Percentiles rank a stretch among this genome's conserved stretches.
phyloP scores from a whole-genome alignment of 129 eudicot genomes.

The Flaveria ramosissima region DNA sequence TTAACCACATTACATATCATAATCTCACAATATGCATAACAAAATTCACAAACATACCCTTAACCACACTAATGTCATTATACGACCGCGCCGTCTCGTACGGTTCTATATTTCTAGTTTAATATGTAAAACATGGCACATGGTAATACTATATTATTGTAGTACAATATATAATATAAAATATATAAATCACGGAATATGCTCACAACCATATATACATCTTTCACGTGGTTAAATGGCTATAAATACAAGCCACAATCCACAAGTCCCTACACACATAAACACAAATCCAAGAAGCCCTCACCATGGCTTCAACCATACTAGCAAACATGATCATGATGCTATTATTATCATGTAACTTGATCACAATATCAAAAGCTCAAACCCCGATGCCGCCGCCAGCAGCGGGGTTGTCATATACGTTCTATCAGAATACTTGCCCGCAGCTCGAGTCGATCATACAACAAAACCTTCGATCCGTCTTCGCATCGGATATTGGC shows the following conservation, averaged over 20 bases:
- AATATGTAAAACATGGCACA: no score
- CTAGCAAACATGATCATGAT: slow-evolving; percentile 4
- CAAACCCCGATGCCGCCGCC: slow-evolving; percentile 28
- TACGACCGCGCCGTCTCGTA: neutral
- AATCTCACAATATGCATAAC: no score
- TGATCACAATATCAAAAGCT: slow-evolving; percentile 17
- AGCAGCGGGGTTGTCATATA: slow-evolving; percentile 26
- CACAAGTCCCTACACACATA: slow-evolving; percentile 25
- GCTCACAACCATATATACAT: slow-evolving; percentile 9
- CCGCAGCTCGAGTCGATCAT: slow-evolving; percentile 35
- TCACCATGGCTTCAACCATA: slow-evolving; percentile 29
- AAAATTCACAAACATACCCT: no score
- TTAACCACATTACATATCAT: no score
- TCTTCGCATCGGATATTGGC: slow-evolving; percentile 32
- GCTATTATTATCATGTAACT: slow-evolving; percentile 10
- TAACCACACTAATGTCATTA: no score
- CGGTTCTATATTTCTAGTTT: no score
- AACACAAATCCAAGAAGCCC: neutral
- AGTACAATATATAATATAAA: neutral
- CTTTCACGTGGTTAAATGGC: slow-evolving; percentile 11
- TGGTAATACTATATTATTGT: no score
- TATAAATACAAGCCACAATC: slow-evolving; percentile 30
- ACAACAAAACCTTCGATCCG: slow-evolving; percentile 19
- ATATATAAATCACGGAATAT: neutral
- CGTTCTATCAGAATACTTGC: slow-evolving; percentile 31